Base-by-base conservation (phyloP, 2,329 filamentous ascomycete species). In the Mycosphaerella sp. region DNA sequence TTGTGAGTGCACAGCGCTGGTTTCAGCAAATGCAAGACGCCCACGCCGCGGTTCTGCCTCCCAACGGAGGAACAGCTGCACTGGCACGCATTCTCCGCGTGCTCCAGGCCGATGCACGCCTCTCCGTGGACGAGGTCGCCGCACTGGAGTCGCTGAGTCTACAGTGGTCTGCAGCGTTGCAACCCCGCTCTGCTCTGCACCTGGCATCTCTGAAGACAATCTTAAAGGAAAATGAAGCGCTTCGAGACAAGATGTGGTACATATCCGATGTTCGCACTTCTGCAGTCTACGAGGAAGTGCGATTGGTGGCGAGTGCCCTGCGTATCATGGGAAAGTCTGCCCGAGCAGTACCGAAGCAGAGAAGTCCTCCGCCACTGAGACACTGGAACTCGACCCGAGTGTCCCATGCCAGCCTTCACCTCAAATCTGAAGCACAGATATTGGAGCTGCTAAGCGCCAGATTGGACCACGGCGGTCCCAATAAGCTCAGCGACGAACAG, bases 161-260 rank as follows among this genome's bases (percentile, higher is more conserved):
- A 23, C 47, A 43, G 26, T 63, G 59, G 59, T 26, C 48, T 5
- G 44, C 53, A 1, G 41, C 48, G 1, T 32, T 60, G 11, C 47
- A 54, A 36, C 40, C 59, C 23, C 31, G 21, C 17, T 29, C 42
- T 7, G 43, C 54, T 39, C 43, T 60, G 21, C 51, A 53, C 40
- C 49, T 23, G 29, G 41, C 40, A 14, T 14, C 31, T 29, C 34
- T 61, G 32, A 45, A 54, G 23, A 53, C 57, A 6, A 41, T 59
- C 29, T 14, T 50, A 10, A 44, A 55, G 23, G 41, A 48, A 14
- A 53, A 58, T 44, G 56, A 60, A 38, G 48, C 45, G 23, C 45
- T 64, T 11, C 83, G 93, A 41, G 88, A 95, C 69, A 97, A 97
- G 76, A 95, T 97, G 88, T 98, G 93, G 93, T 98, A 95, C 69